phyloP scores from a whole-genome alignment of 2,329 filamentous ascomycete genomes.

The Lachnellula willkommii region DNA sequence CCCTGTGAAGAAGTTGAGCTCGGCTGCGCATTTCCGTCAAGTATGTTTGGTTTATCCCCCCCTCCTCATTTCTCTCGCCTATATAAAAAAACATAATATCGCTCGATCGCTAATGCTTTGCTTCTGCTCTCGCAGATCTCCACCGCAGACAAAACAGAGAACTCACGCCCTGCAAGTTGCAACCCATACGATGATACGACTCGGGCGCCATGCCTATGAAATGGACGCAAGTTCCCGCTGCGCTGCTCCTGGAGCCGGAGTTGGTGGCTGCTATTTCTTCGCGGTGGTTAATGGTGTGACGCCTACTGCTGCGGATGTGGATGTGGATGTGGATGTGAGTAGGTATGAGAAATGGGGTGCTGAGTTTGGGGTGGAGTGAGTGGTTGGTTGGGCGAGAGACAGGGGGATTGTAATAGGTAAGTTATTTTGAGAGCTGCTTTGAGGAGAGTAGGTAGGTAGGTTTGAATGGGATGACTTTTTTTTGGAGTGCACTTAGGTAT shows the following conservation, averaged over 20 bases:
- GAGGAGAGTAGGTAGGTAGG: no score
- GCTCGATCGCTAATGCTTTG: no score
- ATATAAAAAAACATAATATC: no score
- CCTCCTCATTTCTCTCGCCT: not conserved
- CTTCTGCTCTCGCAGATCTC: not conserved
- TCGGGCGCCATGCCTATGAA: constrained; percentile 5
- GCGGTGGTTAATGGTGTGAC: constrained; percentile 1
- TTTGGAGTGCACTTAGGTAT: no score
- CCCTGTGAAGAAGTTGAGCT: constrained; percentile 8
- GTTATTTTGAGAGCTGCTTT: no score
- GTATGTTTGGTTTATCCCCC: not conserved
- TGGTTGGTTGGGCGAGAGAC: not conserved
- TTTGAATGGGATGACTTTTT: no score
- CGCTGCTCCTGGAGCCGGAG: constrained; percentile 1
- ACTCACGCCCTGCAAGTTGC: constrained; percentile 8
- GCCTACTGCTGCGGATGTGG: not conserved
- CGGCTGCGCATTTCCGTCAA: constrained; percentile 3
- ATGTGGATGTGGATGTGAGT: not conserved
- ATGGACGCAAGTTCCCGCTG: constrained; percentile 1
- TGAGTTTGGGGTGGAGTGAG: not conserved
- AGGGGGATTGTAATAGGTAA: no score
- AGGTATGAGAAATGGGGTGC: not conserved
- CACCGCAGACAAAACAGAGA: not conserved
- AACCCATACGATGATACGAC: constrained; percentile 1
- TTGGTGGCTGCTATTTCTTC: constrained; percentile 3